Conservation (phyloP, 495 filamentous ascomycete genomes). For the Platismatia glauca region DNA sequence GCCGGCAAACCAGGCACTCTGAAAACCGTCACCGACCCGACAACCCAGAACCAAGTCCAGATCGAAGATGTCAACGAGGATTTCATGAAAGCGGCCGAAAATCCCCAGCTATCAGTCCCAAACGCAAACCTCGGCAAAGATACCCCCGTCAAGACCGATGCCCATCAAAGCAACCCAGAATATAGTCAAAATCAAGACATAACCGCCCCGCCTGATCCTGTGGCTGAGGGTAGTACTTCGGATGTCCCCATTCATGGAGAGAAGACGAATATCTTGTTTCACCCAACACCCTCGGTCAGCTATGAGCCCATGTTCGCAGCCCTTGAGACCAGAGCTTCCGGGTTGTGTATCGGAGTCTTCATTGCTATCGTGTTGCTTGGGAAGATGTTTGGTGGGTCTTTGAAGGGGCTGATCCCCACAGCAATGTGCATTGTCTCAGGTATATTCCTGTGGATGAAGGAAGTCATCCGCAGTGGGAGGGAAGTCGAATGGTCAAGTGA, state of each 20-base stretch:
- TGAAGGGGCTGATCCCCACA: slow-evolving; percentile 68
- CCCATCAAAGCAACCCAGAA: slow-evolving; percentile 54
- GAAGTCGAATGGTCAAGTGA: slow-evolving; percentile 86
- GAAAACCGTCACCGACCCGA: slow-evolving; percentile 75
- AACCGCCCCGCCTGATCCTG: slow-evolving; percentile 82
- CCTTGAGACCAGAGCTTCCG: slow-evolving; percentile 61
- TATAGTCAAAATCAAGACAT: slow-evolving; percentile 81
- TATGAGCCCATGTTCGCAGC: slow-evolving; percentile 76
- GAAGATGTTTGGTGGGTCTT: slow-evolving; percentile 64
- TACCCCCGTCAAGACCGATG: slow-evolving; percentile 55
- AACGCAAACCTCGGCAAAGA: slow-evolving; percentile 78
- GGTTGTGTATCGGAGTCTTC: slow-evolving; percentile 59
- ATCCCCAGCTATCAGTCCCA: slow-evolving; percentile 74
- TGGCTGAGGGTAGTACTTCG: slow-evolving; percentile 67
- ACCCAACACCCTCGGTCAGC: slow-evolving; percentile 79
- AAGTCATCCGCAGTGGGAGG: slow-evolving; percentile 68
- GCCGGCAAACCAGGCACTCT: slow-evolving; percentile 43
- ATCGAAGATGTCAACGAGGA: slow-evolving; percentile 71
- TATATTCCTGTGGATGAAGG: slow-evolving; percentile 81
- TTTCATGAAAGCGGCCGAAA: slow-evolving; percentile 60
- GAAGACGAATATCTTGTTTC: slow-evolving; percentile 92
- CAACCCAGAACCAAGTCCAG: slow-evolving; percentile 73
- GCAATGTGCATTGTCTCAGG: slow-evolving; percentile 59
- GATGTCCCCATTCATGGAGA: slow-evolving; percentile 94
- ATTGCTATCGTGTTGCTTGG: slow-evolving; percentile 68